These are phyloP conservation scores for Candida koratica DNA, from an alignment of 805 yeast genomes.

Conservation along the genomic window DNA sequence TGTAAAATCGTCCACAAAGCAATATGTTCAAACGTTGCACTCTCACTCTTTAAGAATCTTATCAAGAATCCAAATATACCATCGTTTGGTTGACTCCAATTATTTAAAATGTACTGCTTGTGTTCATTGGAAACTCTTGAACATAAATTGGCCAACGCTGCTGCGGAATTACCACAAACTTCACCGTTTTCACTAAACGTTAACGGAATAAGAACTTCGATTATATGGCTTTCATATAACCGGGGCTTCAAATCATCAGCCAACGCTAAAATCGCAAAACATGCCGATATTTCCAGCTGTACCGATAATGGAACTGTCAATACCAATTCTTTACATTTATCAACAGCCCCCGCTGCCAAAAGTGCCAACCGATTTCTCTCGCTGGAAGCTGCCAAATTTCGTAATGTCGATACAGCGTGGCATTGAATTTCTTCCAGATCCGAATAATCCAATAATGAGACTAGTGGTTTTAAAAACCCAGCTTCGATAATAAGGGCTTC, in stretches of 20 bases:
- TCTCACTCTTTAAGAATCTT: conserved; percentile 74
- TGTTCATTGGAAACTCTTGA: conserved; percentile 81
- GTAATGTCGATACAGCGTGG: conserved; percentile 92
- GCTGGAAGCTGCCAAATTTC: conserved; percentile 93
- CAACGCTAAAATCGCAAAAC: conserved; percentile 92
- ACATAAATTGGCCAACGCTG: conserved; percentile 93
- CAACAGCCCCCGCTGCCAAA: conserved; percentile 92
- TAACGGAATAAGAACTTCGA: conserved; percentile 86
- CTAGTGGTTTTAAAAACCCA: conserved; percentile 90
- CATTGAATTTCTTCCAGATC: conserved; percentile 97
- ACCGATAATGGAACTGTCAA: conserved; percentile 84
- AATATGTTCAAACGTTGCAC: conserved; percentile 95
- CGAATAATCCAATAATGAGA: conserved; percentile 72
- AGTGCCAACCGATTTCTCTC: conserved; percentile 90
- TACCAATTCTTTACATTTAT: conserved; percentile 85
- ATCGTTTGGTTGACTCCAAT: conserved; percentile 76
- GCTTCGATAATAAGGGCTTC: conserved; percentile 96
- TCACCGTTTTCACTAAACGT: conserved; percentile 86
- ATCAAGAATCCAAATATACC: conserved; percentile 83
- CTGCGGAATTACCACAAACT: conserved; percentile 97
- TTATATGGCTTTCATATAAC: conserved; percentile 75
- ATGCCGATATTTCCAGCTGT: conserved; percentile 94
- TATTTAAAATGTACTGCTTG: conserved; percentile 62
- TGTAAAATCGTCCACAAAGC: conserved; percentile 96
- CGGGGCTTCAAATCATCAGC: conserved; percentile 92